Base-by-base conservation (phyloP, 257 asterid species). In the Voacanga thouarsii region DNA sequence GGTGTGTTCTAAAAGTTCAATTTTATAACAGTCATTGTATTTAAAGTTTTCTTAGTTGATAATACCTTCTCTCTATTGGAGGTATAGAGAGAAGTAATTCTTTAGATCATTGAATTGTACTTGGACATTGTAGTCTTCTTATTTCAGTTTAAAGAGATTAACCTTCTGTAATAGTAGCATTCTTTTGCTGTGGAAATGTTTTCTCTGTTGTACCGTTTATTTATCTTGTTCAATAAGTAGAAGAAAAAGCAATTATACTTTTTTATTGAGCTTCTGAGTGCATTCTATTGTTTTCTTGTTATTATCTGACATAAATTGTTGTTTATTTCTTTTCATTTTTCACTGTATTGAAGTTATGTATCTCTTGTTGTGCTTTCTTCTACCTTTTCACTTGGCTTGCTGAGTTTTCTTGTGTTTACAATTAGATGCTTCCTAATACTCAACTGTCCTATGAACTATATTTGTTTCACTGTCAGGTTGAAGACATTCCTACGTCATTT, bases 401-500 rank as follows among this genome's bases (percentile, higher is more conserved):
- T 7, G 21, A 3, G 49, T 53, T 76, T 47, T 14, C 47, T 63
- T 28, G 9, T 64, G 2, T 9, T 43, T 75, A 50, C 6, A 33
- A 45, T 21, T 51, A 33, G 47, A 11, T 43, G 6, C 1, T 21
- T 15, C 10, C 21, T 5, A 2, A 16, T 77, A 24, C 24, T 53
- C 5, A 4, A 39, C 50, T 19, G 0, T 56, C 5, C 44, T 71
- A 45, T 44, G 33, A 23, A 49, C 63, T 45, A 43, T 33, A 33
- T 41, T 24, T 43, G 47, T 59, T 47, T 77, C 68, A 19, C 78
- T 51, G 71, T 37, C 76, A 91, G 94, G 89, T 91, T 24, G 85
- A 82, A 63, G 72, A 81, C 39, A 89, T 91, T 72, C 91, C 97
- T 0, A 64, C 72, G 16, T 65, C 83, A 10, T 91, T 90, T 75